Conservation (phyloP, 305 asterid species). For the Fraxinus greggii region DNA sequence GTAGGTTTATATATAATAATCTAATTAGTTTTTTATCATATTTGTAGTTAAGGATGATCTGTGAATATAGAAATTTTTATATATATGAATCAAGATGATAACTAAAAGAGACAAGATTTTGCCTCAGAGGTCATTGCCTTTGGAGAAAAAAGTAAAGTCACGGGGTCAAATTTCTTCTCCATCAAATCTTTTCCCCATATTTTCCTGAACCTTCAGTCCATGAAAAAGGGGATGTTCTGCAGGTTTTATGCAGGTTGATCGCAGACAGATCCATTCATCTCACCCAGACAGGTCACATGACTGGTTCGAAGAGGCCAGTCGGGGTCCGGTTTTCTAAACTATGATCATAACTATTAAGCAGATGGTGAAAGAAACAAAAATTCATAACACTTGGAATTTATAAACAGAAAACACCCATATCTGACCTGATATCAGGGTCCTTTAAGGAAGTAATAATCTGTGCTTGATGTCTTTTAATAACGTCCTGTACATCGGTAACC, state of each 20-base stretch:
- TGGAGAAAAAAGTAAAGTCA: not conserved
- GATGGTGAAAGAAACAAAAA: not conserved
- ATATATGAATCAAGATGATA: not conserved
- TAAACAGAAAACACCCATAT: slow-evolving; percentile 25
- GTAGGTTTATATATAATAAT: not conserved
- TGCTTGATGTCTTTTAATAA: slow-evolving; percentile 97
- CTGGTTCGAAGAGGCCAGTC: not conserved
- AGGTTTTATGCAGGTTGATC: not conserved
- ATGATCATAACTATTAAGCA: not conserved
- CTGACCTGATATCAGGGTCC: slow-evolving; percentile 99
- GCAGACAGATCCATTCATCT: not conserved
- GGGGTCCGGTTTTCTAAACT: not conserved
- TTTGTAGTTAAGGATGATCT: not conserved
- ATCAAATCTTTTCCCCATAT: not conserved
- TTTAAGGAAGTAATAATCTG: slow-evolving; percentile 96
- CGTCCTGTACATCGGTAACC: slow-evolving; percentile 98
- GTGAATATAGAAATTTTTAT: not conserved
- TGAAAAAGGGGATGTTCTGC: not conserved
- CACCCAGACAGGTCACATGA: not conserved
- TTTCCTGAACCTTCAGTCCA: not conserved
- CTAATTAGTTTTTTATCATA: not conserved
- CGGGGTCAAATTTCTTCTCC: not conserved
- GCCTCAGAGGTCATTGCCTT: not conserved
- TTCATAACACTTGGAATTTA: not conserved
- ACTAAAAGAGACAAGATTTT: not conserved